A percentile compares a stretch with the other conserved stretches of the same genome.
Evolutionary conservation across 768 basidiomycete species (phyloP).

Genomic region (Xerocomellus dryophilus): DNA sequence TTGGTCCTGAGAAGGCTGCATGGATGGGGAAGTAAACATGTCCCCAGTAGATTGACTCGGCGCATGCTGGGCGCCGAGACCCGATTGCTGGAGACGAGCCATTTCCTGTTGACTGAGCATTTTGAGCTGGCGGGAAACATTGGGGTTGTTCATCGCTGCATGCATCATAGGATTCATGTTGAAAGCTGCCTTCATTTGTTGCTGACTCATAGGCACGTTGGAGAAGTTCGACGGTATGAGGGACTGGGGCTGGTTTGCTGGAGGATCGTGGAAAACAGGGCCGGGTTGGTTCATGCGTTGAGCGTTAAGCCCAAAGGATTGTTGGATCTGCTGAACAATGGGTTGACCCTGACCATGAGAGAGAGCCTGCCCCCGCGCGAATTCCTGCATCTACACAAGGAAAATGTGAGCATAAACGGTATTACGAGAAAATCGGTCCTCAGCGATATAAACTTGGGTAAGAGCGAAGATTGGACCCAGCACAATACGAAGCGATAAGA

Average conservation of each 20-base stretch:
- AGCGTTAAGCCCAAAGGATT: constrained; percentile 38
- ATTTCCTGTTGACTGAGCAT: constrained; percentile 44
- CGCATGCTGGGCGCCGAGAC: constrained; percentile 32
- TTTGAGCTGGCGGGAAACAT: constrained; percentile 39
- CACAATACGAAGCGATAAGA: constrained; percentile 12
- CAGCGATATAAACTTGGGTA: constrained; percentile 2
- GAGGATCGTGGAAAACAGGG: constrained; percentile 38
- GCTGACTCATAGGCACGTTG: constrained; percentile 38
- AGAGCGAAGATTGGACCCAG: neutral
- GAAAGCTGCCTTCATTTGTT: constrained; percentile 30
- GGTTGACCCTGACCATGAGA: constrained; percentile 41
- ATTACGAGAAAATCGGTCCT: constrained; percentile 9
- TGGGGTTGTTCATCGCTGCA: constrained; percentile 29
- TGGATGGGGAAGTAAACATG: constrained; percentile 47
- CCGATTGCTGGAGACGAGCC: constrained; percentile 33
- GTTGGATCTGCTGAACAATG: constrained; percentile 40
- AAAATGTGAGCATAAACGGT: constrained; percentile 25
- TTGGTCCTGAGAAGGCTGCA: constrained; percentile 39
- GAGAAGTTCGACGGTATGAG: constrained; percentile 39
- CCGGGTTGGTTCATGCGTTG: constrained; percentile 39
- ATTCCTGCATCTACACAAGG: constrained; percentile 42
- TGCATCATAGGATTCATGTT: constrained; percentile 40
- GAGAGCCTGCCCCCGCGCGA: constrained; percentile 41
- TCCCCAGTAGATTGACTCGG: constrained; percentile 42
- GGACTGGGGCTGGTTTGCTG: constrained; percentile 25